A percentile compares a stretch with the other conserved stretches of the same genome.
phyloP scores from a whole-genome alignment of 2,329 filamentous ascomycete species.

The Myriosclerotinia curreyana region DNA sequence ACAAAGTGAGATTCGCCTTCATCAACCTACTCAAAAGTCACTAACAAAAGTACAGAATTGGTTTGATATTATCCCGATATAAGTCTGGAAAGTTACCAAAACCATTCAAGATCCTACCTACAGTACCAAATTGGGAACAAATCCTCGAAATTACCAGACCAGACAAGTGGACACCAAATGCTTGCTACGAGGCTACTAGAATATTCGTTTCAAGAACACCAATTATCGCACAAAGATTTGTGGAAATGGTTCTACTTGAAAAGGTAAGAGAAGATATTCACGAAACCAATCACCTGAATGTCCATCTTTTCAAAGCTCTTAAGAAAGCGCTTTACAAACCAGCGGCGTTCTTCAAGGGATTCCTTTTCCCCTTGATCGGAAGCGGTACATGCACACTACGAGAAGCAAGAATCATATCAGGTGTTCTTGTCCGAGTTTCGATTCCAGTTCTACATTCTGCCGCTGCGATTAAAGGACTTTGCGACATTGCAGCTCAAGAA shows the following conservation, averaged over 20 bases:
- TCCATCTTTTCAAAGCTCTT: slow-evolving; percentile 89
- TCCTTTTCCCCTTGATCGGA: slow-evolving; percentile 84
- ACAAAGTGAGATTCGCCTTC: slow-evolving; percentile 59
- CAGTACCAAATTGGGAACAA: slow-evolving; percentile 87
- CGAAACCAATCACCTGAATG: slow-evolving; percentile 91
- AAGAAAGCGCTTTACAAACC: slow-evolving; percentile 95
- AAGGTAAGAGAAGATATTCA: slow-evolving; percentile 91
- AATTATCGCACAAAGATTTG: slow-evolving; percentile 74
- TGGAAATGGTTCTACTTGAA: slow-evolving; percentile 83
- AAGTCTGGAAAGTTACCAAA: slow-evolving; percentile 96
- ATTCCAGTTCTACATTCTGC: slow-evolving; percentile 91
- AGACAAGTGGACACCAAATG: slow-evolving; percentile 71
- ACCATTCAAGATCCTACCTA: slow-evolving; percentile 94
- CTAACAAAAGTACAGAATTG: slow-evolving; percentile 56
- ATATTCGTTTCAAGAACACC: slow-evolving; percentile 89
- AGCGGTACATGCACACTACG: slow-evolving; percentile 86
- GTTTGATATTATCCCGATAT: slow-evolving; percentile 84
- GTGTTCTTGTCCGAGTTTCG: slow-evolving; percentile 77
- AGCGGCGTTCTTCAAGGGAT: slow-evolving; percentile 92
- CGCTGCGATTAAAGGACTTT: slow-evolving; percentile 84
- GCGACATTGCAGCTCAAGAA: slow-evolving; percentile 91
- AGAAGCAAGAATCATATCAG: slow-evolving; percentile 88
- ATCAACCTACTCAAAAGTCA: not conserved
- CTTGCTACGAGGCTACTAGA: slow-evolving; percentile 82
- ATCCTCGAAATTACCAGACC: slow-evolving; percentile 82